These are phyloP conservation scores for Jamesozyma jinghongensis DNA, from an alignment of 805 yeast species.

Conservation along the genomic window DNA sequence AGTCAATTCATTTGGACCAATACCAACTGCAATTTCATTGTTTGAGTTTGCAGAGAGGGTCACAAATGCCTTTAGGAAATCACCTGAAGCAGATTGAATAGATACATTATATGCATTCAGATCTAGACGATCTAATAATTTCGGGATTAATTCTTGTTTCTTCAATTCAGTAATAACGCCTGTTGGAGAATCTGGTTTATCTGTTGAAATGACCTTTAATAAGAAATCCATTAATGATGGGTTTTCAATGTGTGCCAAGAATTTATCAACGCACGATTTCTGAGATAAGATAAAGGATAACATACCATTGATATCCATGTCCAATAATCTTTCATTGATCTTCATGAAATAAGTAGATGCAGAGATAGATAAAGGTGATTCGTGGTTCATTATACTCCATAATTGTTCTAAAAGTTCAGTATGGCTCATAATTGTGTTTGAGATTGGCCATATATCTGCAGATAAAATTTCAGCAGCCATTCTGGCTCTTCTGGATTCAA, in stretches of 20 bases:
- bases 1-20: slow-evolving; percentile 92
- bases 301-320: slow-evolving; percentile 79
- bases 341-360: slow-evolving; percentile 84
- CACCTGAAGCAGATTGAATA: slow-evolving; percentile 87
- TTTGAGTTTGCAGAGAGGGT: slow-evolving; percentile 88
- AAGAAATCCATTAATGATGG: slow-evolving; percentile 92
- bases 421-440: slow-evolving; percentile 80
- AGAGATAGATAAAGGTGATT: slow-evolving; percentile 57
- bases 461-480: slow-evolving; percentile 82
- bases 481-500: slow-evolving; percentile 41
- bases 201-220: slow-evolving; percentile 82
- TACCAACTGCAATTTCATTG: slow-evolving; percentile 76
- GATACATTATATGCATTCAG: slow-evolving; percentile 48
- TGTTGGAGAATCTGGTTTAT: slow-evolving; percentile 79
- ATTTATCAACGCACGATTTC: slow-evolving; percentile 61
- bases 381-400: slow-evolving; percentile 70
- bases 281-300: slow-evolving; percentile 57
- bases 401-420: slow-evolving; percentile 52
- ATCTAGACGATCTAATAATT: slow-evolving; percentile 59
- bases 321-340: slow-evolving; percentile 80
- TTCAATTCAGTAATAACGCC: slow-evolving; percentile 74
- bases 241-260: slow-evolving; percentile 77
- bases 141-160: slow-evolving; percentile 63
- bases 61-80: slow-evolving; percentile 85
- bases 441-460: slow-evolving; percentile 87